Conservation (phyloP, 169 alveolate genomes). For the Plasmodium coatneyi region DNA sequence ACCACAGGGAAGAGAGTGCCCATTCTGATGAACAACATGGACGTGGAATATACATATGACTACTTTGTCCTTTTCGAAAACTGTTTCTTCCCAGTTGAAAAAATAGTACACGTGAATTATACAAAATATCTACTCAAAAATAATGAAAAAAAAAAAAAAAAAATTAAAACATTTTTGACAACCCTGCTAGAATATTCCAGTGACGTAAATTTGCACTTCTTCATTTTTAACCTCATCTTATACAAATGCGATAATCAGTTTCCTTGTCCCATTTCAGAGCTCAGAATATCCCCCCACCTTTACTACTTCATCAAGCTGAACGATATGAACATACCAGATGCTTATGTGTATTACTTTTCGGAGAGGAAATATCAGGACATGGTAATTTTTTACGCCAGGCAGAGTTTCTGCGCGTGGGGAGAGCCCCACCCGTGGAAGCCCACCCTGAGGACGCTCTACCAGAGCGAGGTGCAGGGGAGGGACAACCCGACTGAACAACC, state of each 20-base stretch:
- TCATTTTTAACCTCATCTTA: conserved; percentile 52
- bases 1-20: neutral
- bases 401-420: conserved; percentile 30
- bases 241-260: conserved; percentile 70
- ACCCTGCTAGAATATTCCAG: conserved; percentile 30
- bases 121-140: conserved; percentile 35
- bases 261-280: conserved; percentile 62
- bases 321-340: conserved; percentile 46
- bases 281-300: conserved; percentile 37
- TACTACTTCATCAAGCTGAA: conserved; percentile 46
- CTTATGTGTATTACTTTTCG: conserved; percentile 43
- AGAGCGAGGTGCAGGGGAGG: neutral
- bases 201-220: conserved; percentile 64
- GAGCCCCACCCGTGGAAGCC: neutral
- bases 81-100: conserved; percentile 58
- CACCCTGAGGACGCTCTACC: neutral
- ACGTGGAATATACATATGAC: conserved; percentile 13
- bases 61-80: conserved; percentile 1
- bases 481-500: neutral
- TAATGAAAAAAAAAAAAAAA: conserved; percentile 62
- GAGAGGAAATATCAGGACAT: conserved; percentile 53
- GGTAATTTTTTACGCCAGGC: conserved; percentile 34
- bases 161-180: conserved; percentile 34
- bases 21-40: neutral
- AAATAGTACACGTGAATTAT: conserved; percentile 53